phyloP scores from a whole-genome alignment of 2,329 filamentous ascomycete species.

The Chaetomium sp. region DNA sequence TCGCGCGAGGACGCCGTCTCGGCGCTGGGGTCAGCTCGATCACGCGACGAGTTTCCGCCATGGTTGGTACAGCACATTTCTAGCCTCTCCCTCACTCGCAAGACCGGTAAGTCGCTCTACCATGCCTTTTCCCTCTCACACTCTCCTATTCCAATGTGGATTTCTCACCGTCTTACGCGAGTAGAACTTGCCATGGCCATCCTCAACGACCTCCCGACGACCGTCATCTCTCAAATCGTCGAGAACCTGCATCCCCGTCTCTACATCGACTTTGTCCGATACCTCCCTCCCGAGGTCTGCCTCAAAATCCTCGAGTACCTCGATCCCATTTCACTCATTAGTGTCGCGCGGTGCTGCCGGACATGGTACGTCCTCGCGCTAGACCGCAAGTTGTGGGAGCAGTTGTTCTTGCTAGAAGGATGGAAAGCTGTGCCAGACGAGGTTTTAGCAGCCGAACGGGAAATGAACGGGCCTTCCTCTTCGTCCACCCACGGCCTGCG shows the following conservation, averaged over 20 bases:
- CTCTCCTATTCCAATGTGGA: not conserved
- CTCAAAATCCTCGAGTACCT: constrained; percentile 87
- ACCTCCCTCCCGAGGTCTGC: constrained; percentile 87
- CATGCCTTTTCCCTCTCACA: not conserved
- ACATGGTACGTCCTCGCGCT: constrained; percentile 80
- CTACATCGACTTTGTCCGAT: constrained; percentile 87
- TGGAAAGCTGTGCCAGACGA: constrained; percentile 74
- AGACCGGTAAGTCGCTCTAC: constrained; percentile 47
- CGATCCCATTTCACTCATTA: constrained; percentile 76
- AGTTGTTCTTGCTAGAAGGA: constrained; percentile 79
- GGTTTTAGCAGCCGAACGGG: constrained; percentile 66
- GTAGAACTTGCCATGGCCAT: constrained; percentile 79
- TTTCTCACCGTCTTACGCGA: constrained; percentile 3
- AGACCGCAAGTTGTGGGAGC: constrained; percentile 85
- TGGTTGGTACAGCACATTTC: constrained; percentile 56
- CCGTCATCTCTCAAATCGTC: constrained; percentile 77
- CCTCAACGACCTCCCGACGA: constrained; percentile 76
- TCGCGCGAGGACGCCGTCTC: constrained; percentile 33
- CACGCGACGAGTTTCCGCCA: constrained; percentile 49
- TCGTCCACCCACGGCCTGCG: constrained; percentile 45
- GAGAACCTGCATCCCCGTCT: constrained; percentile 78
- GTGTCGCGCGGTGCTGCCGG: constrained; percentile 75
- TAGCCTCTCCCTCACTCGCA: constrained; percentile 51
- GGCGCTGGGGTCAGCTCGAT: constrained; percentile 42
- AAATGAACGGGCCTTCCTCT: constrained; percentile 49